phyloP scores from a whole-genome alignment of 371 early-diverging fungal genomes.

The Haplosporangium sp. region DNA sequence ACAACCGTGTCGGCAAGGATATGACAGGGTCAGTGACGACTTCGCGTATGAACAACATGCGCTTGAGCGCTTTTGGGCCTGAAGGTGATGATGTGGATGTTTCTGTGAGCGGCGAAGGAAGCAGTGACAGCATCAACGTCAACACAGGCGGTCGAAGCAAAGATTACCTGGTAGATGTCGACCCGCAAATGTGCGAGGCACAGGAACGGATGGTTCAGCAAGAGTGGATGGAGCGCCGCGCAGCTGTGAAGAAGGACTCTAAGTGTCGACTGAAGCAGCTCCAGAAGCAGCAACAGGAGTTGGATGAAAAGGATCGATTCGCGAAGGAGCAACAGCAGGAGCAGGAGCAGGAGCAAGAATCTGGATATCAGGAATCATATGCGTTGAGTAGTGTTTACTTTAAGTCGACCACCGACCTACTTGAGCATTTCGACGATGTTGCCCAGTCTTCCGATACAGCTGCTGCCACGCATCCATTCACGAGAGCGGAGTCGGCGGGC shows the following conservation, averaged over 20 bases:
- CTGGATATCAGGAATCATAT: slow-evolving; percentile 17
- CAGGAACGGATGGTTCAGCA: slow-evolving; percentile 27
- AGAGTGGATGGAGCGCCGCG: slow-evolving; percentile 41
- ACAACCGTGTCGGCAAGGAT: slow-evolving; percentile 4
- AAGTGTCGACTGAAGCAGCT: slow-evolving; percentile 28
- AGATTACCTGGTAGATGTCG: background rate
- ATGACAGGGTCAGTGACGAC: background rate
- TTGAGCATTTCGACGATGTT: background rate
- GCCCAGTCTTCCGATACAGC: background rate
- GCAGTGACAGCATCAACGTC: background rate
- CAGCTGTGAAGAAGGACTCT: slow-evolving; percentile 41
- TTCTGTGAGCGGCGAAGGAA: background rate
- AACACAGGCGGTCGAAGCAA: background rate
- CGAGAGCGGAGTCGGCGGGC: slow-evolving; percentile 7
- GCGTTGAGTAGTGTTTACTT: slow-evolving; percentile 33
- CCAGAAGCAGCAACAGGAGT: slow-evolving; percentile 13
- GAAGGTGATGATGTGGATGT: slow-evolving; percentile 15
- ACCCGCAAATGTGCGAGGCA: slow-evolving; percentile 5
- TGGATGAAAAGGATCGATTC: slow-evolving; percentile 6
- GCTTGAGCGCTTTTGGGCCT: slow-evolving; percentile 36
- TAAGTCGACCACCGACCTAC: slow-evolving; percentile 21
- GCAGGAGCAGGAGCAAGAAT: slow-evolving; percentile 3
- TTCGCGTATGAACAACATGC: slow-evolving; percentile 19
- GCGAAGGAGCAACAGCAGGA: slow-evolving; percentile 4
- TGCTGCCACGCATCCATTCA: background rate